Percentiles rank a stretch among this genome's conserved stretches.
Conservation (phyloP, 164 flowering plant genomes). For the Cinnamomum chago region DNA sequence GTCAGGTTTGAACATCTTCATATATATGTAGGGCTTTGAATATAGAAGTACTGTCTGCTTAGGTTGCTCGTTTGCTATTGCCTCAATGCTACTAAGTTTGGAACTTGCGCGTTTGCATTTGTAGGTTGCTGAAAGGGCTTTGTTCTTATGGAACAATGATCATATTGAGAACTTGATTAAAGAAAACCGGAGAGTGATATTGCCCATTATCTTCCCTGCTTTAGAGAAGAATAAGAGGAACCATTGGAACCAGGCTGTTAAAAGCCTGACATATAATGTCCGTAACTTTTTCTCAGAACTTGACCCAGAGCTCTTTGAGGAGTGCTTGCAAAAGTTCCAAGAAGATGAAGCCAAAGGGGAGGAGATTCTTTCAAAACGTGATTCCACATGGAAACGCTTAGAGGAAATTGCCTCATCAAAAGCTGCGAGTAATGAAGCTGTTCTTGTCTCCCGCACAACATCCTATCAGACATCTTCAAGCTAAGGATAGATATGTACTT, state of each 20-base stretch:
- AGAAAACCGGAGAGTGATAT: conserved; percentile 56
- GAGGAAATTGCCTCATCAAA: conserved; percentile 64
- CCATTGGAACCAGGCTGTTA: conserved; percentile 88
- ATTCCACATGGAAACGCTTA: conserved; percentile 59
- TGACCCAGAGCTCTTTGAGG: conserved; percentile 63
- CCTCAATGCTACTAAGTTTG: not conserved
- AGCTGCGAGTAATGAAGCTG: conserved; percentile 44
- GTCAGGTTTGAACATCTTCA: too few species aligned
- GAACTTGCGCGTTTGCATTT: conserved; percentile 1
- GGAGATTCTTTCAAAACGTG: conserved; percentile 41
- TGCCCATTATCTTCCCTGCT: conserved; percentile 72
- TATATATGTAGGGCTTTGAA: not conserved
- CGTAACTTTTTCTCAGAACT: conserved; percentile 69
- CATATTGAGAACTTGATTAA: conserved; percentile 67
- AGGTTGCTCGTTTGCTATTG: not conserved
- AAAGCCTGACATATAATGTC: conserved; percentile 64
- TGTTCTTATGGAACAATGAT: conserved; percentile 78
- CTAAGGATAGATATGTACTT: conserved; percentile 11
- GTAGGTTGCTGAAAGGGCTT: conserved; percentile 83
- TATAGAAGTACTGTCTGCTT: too few species aligned
- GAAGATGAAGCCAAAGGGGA: conserved; percentile 52
- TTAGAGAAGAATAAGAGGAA: conserved; percentile 57
- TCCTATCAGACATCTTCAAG: conserved; percentile 15
- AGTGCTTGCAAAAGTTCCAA: conserved; percentile 56
- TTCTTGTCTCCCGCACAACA: conserved; percentile 30